A percentile compares a stretch with the other conserved stretches of the same genome.
phyloP scores from a whole-genome alignment of 2,329 filamentous ascomycete genomes.

The Pyrenophora graminea region DNA sequence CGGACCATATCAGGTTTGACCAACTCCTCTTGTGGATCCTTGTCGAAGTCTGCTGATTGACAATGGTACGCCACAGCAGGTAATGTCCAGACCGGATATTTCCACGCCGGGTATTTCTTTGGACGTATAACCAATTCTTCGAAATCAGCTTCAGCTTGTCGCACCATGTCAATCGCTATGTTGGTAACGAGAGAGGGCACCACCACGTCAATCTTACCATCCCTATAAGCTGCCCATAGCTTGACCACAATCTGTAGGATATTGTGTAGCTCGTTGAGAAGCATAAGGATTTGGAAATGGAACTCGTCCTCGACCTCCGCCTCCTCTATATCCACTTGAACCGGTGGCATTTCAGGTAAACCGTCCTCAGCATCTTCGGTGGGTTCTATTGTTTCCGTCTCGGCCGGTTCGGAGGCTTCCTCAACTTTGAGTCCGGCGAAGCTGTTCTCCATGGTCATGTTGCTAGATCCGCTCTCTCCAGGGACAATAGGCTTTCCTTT shows the following conservation, averaged over 20 bases:
- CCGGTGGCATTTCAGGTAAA: not conserved
- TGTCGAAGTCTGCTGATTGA: not conserved
- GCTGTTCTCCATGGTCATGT: not conserved
- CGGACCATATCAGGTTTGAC: not conserved
- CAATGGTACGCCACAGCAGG: not conserved
- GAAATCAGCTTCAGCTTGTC: slow-evolving; percentile 9
- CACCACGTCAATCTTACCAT: slow-evolving; percentile 7
- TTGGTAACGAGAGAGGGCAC: slow-evolving; percentile 10
- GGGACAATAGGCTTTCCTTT: not conserved
- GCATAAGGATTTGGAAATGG: not conserved
- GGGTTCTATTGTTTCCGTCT: not conserved
- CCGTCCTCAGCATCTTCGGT: not conserved
- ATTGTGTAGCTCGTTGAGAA: not conserved
- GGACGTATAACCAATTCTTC: slow-evolving; percentile 8
- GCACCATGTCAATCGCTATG: slow-evolving; percentile 9
- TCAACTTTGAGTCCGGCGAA: not conserved
- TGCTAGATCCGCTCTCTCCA: not conserved
- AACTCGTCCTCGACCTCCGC: not conserved
- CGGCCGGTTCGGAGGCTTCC: not conserved
- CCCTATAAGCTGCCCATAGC: slow-evolving; percentile 9
- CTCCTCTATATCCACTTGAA: not conserved
- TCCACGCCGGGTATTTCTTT: slow-evolving; percentile 1
- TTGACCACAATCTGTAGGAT: not conserved
- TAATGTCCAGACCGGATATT: slow-evolving; percentile 3
- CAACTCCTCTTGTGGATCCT: not conserved